These are phyloP conservation scores for Metschnikowia drakensbergensis DNA, from an alignment of 805 yeast species.

Conservation along the genomic window DNA sequence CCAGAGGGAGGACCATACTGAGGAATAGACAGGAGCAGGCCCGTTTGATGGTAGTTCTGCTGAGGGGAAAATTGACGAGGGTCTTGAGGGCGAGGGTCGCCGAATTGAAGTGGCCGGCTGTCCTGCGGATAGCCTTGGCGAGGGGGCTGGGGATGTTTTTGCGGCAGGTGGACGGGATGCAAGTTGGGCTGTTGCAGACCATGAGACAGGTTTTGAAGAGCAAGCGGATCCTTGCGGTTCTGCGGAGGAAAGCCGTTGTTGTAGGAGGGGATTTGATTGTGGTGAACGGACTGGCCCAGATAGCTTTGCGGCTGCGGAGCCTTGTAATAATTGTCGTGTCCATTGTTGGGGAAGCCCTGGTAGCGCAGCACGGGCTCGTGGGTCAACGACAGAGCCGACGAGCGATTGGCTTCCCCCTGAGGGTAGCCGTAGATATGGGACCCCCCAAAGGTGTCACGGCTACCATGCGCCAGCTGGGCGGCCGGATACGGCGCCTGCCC, in stretches of 20 bases:
- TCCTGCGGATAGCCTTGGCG: background rate
- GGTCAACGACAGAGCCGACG: conserved; percentile 6
- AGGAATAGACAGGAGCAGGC: background rate
- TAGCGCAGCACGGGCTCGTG: background rate
- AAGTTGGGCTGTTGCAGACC: background rate
- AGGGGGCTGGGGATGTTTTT: background rate
- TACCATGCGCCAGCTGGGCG: background rate
- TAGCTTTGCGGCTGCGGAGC: background rate
- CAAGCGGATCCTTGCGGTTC: background rate
- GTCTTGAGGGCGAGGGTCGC: background rate
- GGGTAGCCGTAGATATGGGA: background rate
- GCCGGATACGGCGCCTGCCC: background rate
- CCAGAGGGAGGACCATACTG: background rate
- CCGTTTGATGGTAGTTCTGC: background rate
- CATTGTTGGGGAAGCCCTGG: background rate
- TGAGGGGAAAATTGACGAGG: background rate
- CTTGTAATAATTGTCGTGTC: background rate
- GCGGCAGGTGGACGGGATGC: background rate
- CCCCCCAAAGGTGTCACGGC: background rate
- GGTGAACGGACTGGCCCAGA: background rate
- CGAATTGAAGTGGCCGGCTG: background rate
- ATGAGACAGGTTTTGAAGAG: background rate
- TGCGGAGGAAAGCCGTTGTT: background rate
- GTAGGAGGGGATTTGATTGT: background rate
- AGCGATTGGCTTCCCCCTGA: background rate